phyloP scores from a whole-genome alignment of 805 yeast species.

The Candida piceae region DNA sequence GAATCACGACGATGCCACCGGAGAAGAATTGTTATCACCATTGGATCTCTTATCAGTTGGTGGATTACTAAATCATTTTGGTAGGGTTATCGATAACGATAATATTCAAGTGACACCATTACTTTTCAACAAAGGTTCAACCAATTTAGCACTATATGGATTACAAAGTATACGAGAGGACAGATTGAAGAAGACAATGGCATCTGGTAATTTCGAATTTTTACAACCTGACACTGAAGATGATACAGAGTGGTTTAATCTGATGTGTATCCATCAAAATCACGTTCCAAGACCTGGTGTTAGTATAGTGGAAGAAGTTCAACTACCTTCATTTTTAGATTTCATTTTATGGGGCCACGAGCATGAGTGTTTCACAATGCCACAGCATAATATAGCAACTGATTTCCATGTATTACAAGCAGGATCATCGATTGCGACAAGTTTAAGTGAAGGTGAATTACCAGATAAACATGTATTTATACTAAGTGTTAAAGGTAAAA shows the following conservation, averaged over 20 bases:
- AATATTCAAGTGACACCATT: slow-evolving; percentile 70
- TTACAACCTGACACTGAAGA: slow-evolving; percentile 53
- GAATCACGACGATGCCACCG: slow-evolving; percentile 95
- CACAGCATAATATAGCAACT: slow-evolving; percentile 51
- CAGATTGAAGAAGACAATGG: slow-evolving; percentile 72
- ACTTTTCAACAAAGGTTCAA: slow-evolving; percentile 73
- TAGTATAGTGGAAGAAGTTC: slow-evolving; percentile 77
- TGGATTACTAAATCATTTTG: slow-evolving; percentile 87
- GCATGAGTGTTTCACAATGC: slow-evolving; percentile 82
- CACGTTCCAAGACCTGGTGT: slow-evolving; percentile 78
- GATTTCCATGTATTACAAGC: slow-evolving; percentile 83
- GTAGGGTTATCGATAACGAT: slow-evolving; percentile 72
- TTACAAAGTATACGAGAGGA: slow-evolving; percentile 88
- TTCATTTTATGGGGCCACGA: slow-evolving; percentile 97
- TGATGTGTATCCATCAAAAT: slow-evolving; percentile 89
- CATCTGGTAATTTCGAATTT: slow-evolving; percentile 76
- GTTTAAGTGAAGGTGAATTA: slow-evolving; percentile 81
- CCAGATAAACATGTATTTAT: slow-evolving; percentile 70
- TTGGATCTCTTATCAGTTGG: slow-evolving; percentile 76
- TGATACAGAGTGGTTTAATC: slow-evolving; percentile 70
- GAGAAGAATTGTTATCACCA: slow-evolving; percentile 76
- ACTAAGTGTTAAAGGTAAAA: slow-evolving; percentile 54
- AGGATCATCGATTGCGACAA: slow-evolving; percentile 92
- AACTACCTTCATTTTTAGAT: slow-evolving; percentile 77
- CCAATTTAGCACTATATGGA: slow-evolving; percentile 84